A percentile compares a stretch with the other conserved stretches of the same genome.
phyloP scores from a whole-genome alignment of 805 yeast genomes.

The Saccharomycopsis babjevae region DNA sequence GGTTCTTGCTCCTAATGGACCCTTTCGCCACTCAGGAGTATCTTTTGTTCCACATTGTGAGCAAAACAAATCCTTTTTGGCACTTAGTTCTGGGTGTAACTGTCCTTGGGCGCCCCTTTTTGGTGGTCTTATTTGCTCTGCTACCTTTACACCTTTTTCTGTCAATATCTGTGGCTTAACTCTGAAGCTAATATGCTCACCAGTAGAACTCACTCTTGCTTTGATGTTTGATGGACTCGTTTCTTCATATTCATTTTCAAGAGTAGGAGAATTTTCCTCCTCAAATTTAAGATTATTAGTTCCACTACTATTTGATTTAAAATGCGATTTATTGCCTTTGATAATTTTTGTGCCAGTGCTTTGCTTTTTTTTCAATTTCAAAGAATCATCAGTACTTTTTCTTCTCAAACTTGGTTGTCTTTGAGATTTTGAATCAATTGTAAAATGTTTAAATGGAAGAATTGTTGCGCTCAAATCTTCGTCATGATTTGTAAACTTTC shows the following conservation, averaged over 20 bases:
- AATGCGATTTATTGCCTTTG: neutral
- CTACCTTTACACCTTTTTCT: neutral
- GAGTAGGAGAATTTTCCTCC: neutral
- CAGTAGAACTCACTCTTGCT: neutral
- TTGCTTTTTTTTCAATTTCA: neutral
- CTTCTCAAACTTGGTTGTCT: neutral
- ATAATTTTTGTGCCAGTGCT: neutral
- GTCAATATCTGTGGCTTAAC: conserved; percentile 9
- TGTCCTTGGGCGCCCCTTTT: conserved; percentile 24
- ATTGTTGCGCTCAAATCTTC: neutral
- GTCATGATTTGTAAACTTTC: neutral
- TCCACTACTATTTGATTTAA: neutral
- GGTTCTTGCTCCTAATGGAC: conserved; percentile 74
- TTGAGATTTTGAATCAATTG: neutral
- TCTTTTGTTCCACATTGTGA: conserved; percentile 62
- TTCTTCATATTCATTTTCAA: neutral
- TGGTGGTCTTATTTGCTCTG: conserved; percentile 6
- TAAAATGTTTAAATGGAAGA: neutral
- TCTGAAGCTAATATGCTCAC: conserved; percentile 2
- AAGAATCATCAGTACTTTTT: neutral
- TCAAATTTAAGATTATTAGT: neutral
- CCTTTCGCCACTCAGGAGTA: conserved; percentile 92
- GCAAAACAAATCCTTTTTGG: conserved; percentile 28
- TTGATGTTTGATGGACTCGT: neutral
- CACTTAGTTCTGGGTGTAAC: conserved; percentile 28